Base-by-base conservation (phyloP, 495 filamentous ascomycete species). In the Baudoinia panamericana region DNA sequence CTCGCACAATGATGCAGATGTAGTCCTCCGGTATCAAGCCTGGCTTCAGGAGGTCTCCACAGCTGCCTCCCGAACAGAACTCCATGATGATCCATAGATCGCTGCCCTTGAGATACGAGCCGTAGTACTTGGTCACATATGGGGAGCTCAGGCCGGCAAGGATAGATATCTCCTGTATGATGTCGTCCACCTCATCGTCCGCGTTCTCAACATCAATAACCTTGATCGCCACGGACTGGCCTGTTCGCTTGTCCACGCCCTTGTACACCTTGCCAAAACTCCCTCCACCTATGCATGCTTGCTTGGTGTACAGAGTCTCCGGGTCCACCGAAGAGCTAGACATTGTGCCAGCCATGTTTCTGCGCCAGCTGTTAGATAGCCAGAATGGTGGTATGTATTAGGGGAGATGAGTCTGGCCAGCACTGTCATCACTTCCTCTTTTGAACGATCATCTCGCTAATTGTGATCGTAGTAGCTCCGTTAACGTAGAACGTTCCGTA, bases 21-120 rank as follows among this genome's bases (percentile, higher is more conserved):
- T 95, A 84, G 23, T 74, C 76, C 66, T 97, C 90, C 56, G 72
- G 76, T 59, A 96, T 93, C 17, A 71, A 67, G 12, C 83, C 92
- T n/a, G 85, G 80, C 79, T 93, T 94, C 40, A 96, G 68, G 67
- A 96, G 56, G 59, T 96, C 88, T 25, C 93, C 68, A 60, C 88
- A 93, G 11, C 86, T 94, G 27, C 88, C 88, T 40, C 88, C 88
- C 0, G 87, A 87, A 23, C 93, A 68, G 55, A 81, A 97, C 63
- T 97, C 90, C 90, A 97, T 97, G 35, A 97, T 85, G 54, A 97
- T 97, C 90, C 90, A 97, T 62, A 97, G 64, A 61, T 97, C 94
- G 51, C 84, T 80, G 21, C 90, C 90, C 51, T 85, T 79, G 15
- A 96, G 67, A 59, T 94, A 97, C 56, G 85, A 93, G 13, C 84